Evolutionary conservation across 2,329 filamentous ascomycete genomes (phyloP).

Genomic region (Eutypa lata): DNA sequence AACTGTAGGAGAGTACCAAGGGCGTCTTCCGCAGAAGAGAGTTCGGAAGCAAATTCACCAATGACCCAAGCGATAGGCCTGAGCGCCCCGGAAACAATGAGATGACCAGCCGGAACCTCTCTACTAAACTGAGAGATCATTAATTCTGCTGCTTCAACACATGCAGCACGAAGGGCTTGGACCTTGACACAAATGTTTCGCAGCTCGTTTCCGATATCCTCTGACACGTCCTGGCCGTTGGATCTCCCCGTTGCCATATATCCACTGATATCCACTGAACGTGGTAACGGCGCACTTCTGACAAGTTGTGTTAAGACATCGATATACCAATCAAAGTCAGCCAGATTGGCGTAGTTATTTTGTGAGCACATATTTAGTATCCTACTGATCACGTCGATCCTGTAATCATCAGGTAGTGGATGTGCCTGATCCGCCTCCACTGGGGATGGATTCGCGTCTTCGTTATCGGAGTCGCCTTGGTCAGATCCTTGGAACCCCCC

Average conservation of each 20-base stretch:
- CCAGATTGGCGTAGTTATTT: conserved; percentile 80
- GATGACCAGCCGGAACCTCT: conserved; percentile 52
- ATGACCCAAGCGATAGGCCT: conserved; percentile 79
- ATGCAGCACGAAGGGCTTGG: conserved; percentile 73
- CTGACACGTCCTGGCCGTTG: conserved; percentile 51
- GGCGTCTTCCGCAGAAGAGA: conserved; percentile 67
- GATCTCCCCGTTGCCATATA: conserved; percentile 25
- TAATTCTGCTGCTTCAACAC: conserved; percentile 79
- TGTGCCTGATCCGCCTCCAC: conserved; percentile 42
- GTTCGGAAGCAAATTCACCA: conserved; percentile 78
- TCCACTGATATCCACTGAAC: conserved; percentile 33
- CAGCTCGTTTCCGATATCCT: conserved; percentile 77
- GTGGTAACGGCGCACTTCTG: conserved; percentile 59
- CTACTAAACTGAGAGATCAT: conserved; percentile 59
- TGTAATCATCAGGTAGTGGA: conserved; percentile 82
- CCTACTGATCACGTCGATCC: conserved; percentile 73
- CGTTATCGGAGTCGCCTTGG: conserved; percentile 46
- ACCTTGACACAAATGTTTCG: conserved; percentile 92
- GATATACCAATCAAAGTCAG: conserved; percentile 97
- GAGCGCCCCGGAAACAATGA: conserved; percentile 63
- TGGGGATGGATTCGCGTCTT: conserved; percentile 35
- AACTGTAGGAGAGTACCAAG: conserved; percentile 72
- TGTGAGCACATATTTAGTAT: conserved; percentile 87
- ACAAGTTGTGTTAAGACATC: conserved; percentile 84
- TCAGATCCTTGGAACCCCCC: conserved; percentile 44